Percentiles rank a stretch among this genome's conserved stretches.
These are phyloP conservation scores for Fennellomyces sp. DNA, from an alignment of 371 early-diverging fungal species.

Conservation along the genomic window DNA sequence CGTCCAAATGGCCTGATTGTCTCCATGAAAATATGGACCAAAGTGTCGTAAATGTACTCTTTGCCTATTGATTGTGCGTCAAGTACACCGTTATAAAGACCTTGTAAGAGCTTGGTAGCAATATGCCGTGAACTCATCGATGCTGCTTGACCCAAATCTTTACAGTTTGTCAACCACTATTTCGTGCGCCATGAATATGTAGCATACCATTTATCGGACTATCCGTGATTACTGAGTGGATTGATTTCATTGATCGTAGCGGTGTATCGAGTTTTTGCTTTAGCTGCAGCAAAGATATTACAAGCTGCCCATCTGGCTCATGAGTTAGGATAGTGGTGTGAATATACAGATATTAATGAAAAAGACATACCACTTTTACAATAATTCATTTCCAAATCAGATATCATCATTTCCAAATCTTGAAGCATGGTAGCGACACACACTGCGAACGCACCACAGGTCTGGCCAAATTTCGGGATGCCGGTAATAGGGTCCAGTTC, in stretches of 20 bases:
- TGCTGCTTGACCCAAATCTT: background rate
- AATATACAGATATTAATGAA: background rate
- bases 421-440: constrained; percentile 18
- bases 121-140: constrained; percentile 1
- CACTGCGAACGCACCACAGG: constrained; percentile 39
- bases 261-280: background rate
- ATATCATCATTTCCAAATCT: constrained; percentile 30
- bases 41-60: constrained; percentile 6
- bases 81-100: constrained; percentile 22
- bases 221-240: background rate
- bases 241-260: background rate
- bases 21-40: constrained; percentile 21
- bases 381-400: constrained; percentile 20
- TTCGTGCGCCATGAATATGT: too few species aligned
- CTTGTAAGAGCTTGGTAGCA: constrained; percentile 19
- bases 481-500: too few species aligned
- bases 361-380: background rate
- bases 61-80: constrained; percentile 25
- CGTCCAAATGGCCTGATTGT: constrained; percentile 33
- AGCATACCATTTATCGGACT: background rate
- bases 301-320: background rate
- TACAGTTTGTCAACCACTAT: too few species aligned
- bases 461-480: constrained; percentile 33
- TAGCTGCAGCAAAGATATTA: constrained; percentile 6
- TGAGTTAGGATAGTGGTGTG: too few species aligned